Evolutionary conservation across 306 rosid genomes (phyloP), one percentile per base, ranked within the genome.

Genomic region (Acacia melanoxylon): DNA sequence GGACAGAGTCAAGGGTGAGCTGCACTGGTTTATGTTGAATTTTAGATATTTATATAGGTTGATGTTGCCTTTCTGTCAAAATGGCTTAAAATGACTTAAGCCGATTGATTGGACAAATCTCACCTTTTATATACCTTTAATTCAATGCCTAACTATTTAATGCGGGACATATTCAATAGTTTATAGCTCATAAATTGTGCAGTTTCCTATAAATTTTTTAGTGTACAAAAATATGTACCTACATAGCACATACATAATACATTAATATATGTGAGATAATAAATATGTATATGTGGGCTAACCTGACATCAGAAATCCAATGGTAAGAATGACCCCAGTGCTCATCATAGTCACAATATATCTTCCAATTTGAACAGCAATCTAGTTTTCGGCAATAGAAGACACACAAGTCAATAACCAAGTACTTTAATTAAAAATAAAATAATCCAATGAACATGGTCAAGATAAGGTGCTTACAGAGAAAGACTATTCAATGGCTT

Each of bases 341-440:
- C 99, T 93, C 99, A 93, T 92, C 99, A 96, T 93, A 25, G 99
- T 96, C 87, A 96, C 96, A 52, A 96, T 93, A 85, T 93, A 96
- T 88, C 99, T 93, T 80, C 97, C 98, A 66, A 96, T 86, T 85
- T 92, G 97, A 66, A 96, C 72, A 31, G 98, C 98, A 82, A 89
- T 87, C 99, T 96, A 49, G 78, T 82, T 68, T 74, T 27, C 33
- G 24, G 51, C 61, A 68, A 84, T 24, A 70, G 15, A 61, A 22
- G 35, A 49, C 59, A 75, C 73, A 20, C 78, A 8, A 72, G 69
- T 87, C 45, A 69, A 81, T 4, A 79, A 61, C 2, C 1, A 58
- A n/a, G 82, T 77, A 80, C 75, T 67, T 46, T 16, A 29, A 37
- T 33, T 8, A 51, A 22, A n/a, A 8, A 15, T 15, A 61, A 77